Evolutionary conservation across 495 filamentous ascomycete species (phyloP).

Genomic region (Lasiosphaeria ovina): DNA sequence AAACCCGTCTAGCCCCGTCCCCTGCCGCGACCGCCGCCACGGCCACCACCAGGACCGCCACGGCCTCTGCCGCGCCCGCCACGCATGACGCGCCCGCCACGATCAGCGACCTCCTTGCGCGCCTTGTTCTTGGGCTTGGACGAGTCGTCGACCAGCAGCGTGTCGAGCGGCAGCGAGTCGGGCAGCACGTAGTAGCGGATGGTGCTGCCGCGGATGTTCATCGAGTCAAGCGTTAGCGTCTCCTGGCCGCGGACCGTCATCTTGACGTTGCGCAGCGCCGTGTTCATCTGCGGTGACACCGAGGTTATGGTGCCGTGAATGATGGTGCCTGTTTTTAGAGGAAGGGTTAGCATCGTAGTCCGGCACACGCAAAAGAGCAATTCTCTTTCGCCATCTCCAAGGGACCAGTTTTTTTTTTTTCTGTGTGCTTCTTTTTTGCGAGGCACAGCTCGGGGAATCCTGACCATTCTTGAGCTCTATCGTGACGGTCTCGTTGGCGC

Average conservation of each 20-base stretch:
- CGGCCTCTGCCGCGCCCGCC: constrained; percentile 62
- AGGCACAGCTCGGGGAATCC: neutral
- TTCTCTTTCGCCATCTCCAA: no score
- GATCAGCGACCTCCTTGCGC: constrained; percentile 78
- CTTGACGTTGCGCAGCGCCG: constrained; percentile 86
- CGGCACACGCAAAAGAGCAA: neutral
- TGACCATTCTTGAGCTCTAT: constrained; percentile 96
- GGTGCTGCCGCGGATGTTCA: constrained; percentile 91
- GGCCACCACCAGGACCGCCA: constrained; percentile 13
- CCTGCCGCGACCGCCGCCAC: constrained; percentile 18
- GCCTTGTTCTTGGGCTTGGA: constrained; percentile 99
- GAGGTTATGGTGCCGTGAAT: constrained; percentile 93
- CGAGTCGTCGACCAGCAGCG: constrained; percentile 89
- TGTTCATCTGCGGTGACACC: constrained; percentile 97
- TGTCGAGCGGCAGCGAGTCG: constrained; percentile 90
- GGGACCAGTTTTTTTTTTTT: neutral
- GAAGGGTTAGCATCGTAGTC: neutral
- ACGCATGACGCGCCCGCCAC: constrained; percentile 55
- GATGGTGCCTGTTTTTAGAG: constrained; percentile 67
- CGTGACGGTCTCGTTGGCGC: constrained; percentile 93
- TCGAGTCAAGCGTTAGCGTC: constrained; percentile 82
- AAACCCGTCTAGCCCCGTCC: constrained; percentile 17
- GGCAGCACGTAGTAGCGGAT: constrained; percentile 90
- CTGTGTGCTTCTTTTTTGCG: neutral
- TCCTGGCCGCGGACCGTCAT: constrained; percentile 88